These are phyloP conservation scores for Pyrenochaeta sp. DNA, from an alignment of 2,329 filamentous ascomycete species.

Conservation along the genomic window DNA sequence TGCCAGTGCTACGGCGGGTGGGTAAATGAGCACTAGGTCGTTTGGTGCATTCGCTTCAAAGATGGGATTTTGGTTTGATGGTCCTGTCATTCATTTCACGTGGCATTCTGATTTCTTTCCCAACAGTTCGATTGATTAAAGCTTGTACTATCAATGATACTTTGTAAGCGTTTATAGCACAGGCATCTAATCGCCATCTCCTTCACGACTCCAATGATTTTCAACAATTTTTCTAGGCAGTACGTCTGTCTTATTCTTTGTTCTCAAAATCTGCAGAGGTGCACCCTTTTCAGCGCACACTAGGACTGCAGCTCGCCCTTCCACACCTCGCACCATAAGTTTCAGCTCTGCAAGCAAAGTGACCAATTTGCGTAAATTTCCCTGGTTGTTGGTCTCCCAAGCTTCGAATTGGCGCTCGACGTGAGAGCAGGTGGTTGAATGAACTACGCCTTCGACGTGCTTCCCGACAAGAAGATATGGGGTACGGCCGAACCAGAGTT, in stretches of 20 bases:
- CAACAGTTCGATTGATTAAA: too few species aligned
- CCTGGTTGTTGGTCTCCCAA: slow-evolving; percentile 27
- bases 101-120: too few species aligned
- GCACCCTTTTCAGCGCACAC: slow-evolving; percentile 19
- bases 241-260: slow-evolving; percentile 8
- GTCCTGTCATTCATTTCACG: too few species aligned
- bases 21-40: background rate
- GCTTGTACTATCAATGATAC: too few species aligned
- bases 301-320: slow-evolving; percentile 15
- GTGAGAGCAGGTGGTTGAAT: slow-evolving; percentile 9
- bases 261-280: slow-evolving; percentile 13
- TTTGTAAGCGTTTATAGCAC: too few species aligned
- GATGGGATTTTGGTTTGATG: too few species aligned
- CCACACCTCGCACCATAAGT: background rate
- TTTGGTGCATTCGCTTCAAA: background rate
- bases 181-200: too few species aligned
- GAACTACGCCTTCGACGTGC: slow-evolving; percentile 17
- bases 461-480: slow-evolving; percentile 25
- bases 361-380: slow-evolving; percentile 25
- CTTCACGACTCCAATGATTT: slow-evolving; percentile 9
- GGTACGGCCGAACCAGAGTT: slow-evolving; percentile 34
- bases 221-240: slow-evolving; percentile 19
- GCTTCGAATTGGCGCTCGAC: slow-evolving; percentile 6
- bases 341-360: slow-evolving; percentile 21
- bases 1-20: too few species aligned